Evolutionary conservation across 2,329 filamentous ascomycete genomes (phyloP).

Genomic region (Cladosporium oxysporum): DNA sequence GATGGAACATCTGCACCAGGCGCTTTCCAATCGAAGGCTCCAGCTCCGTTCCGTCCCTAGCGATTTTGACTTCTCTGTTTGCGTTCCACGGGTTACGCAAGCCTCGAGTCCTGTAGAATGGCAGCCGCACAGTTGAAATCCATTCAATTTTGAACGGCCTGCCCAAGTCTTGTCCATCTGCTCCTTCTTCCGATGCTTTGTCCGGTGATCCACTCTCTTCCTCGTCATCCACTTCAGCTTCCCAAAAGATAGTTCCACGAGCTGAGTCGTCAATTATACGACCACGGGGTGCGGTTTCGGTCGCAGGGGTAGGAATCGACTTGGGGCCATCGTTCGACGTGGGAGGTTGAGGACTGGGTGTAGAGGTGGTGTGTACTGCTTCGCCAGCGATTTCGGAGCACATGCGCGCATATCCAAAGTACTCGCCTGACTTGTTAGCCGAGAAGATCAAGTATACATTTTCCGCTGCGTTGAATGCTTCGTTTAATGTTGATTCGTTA

Average conservation of each 20-base stretch:
- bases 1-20: conserved; percentile 71
- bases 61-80: conserved; percentile 94
- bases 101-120: conserved; percentile 85
- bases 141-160: conserved; percentile 91
- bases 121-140: conserved; percentile 78
- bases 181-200: conserved; percentile 40
- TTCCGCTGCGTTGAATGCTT: conserved; percentile 77
- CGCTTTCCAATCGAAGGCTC: conserved; percentile 78
- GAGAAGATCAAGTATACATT: conserved; percentile 93
- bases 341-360: conserved; percentile 28
- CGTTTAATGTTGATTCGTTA: conserved; percentile 82
- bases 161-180: conserved; percentile 71
- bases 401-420: conserved; percentile 95
- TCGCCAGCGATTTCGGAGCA: conserved; percentile 72
- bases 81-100: conserved; percentile 93
- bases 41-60: conserved; percentile 88
- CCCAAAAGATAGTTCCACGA: conserved; percentile 97
- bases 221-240: conserved; percentile 67
- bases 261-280: conserved; percentile 90
- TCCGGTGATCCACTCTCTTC: conserved; percentile 34
- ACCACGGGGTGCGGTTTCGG: conserved; percentile 75
- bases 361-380: not conserved
- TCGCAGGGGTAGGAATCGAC: conserved; percentile 77
- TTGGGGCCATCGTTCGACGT: conserved; percentile 53
- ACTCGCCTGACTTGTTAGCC: conserved; percentile 95